Evolutionary conservation across 208 protist species (phyloP), one percentile per base, ranked within the genome.

Genomic region (Cochliopodium minus): DNA sequence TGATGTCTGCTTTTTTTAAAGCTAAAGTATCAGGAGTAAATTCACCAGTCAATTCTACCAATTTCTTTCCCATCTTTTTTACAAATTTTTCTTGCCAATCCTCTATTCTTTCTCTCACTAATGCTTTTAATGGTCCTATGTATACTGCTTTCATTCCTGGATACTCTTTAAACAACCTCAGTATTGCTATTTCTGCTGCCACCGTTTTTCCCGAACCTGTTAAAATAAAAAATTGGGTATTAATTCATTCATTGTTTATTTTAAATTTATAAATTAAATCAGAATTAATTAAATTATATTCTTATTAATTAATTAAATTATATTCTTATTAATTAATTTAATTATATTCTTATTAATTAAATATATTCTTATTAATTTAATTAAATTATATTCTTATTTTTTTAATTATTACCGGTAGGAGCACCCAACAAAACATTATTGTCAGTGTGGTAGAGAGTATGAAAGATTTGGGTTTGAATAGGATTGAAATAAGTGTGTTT

Each of bases 151-250:
- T 93, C 55, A 73, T 74, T 17, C 76, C 79, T 5, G 85, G 80
- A 36, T 77, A 74, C 66, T 81, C 65, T 62, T 83, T 79, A 43
- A 90, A 73, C 0, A 95, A 67, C 40, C 92, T 77, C n/a, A 96
- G 80, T 42, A 99, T 87, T 34, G 91, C 90, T 60, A 99, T 73
- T 71, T 99, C 95, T 10, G 94, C 92, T 15, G 82, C 79, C 39
- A 98, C 73, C 1, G 95, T 99, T 74, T 99, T 99, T 40, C 96
- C 96, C 45, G 76, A 86, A 17, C 86, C 87, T n/a, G n/a, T n/a
- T n/a, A n/a, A n/a, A 1, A 65, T 70, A 23, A 60, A 64, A n/a
- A 17, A 43, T 17, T n/a, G n/a, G n/a, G n/a, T n/a, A n/a, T n/a
- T n/a, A n/a, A n/a, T n/a, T n/a, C n/a, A n/a, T n/a, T n/a, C n/a